Base-by-base conservation (phyloP, 1,139 yeast genomes). In the Blastobotrys apis region DNA sequence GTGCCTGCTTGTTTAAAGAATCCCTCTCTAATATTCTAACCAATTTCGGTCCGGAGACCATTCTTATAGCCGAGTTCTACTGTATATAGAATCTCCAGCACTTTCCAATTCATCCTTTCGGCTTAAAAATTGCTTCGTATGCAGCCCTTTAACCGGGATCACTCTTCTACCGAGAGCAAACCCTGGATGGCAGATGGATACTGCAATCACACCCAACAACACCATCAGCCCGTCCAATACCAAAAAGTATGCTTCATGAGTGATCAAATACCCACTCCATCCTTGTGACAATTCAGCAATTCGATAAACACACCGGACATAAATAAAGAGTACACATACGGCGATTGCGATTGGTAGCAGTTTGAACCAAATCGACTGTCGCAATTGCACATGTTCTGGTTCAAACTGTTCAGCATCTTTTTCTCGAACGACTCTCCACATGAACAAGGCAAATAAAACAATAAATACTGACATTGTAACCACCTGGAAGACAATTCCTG, bases 401-500 rank as follows among this genome's bases (percentile, higher is more conserved):
- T 73, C 71, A 53, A 66, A 69, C 29, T 50, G 47, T 10, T 23
- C 40, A n/a, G 37, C 37, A 5, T 44, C 36, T 3, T 43, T 33
- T 2, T 30, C 31, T 43, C 34, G 16, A 33, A 23, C 31, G 17
- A 81, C 63, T 40, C 73, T 66, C 55, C 63, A 69, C 44, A 78
- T 60, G 59, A 82, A 80, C 49, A 72, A 74, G 40, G 68, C 63
- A 75, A 80, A 81, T 37, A 84, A 69, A 4, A 66, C 33, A 37
- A 83, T 62, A 63, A 85, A 88, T 1, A 80, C 49, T 0, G 77
- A 54, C 84, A 88, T 85, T 10, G 88, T 77, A 17, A 75, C 71
- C 10, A 87, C 88, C 66, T 90, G 97, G 55, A 84, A 70, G 0
- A 80, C 79, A 49, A 90, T 74, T 25, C 97, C 97, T 2, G 79